Conservation (phyloP, 176 grass and related monocot species). For the Avena eriantha region DNA sequence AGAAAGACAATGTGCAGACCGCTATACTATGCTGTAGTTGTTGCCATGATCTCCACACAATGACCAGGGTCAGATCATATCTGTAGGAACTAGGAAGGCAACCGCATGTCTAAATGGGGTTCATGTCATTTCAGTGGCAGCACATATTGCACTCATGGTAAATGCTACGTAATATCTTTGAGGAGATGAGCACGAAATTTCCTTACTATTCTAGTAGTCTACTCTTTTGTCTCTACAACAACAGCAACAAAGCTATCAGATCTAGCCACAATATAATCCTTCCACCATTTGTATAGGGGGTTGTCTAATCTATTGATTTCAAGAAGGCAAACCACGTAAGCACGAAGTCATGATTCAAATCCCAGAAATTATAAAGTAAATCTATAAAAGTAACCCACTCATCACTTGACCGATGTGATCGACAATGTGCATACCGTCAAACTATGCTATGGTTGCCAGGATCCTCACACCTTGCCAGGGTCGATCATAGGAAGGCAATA, state of each 20-base stretch:
- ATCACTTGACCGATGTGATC: not conserved
- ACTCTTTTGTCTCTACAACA: not conserved
- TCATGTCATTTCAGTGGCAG: not conserved
- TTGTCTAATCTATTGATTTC: not conserved
- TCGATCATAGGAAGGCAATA: not conserved
- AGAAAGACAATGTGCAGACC: not conserved
- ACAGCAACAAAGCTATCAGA: not conserved
- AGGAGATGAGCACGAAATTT: slow-evolving; percentile 8
- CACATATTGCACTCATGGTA: not conserved
- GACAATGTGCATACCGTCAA: not conserved
- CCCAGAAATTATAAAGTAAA: not conserved
- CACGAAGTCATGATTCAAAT: not conserved
- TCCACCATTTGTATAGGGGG: not conserved
- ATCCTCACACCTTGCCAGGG: not conserved
- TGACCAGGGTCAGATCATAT: not conserved
- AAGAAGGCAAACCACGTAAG: not conserved
- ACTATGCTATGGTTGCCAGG: slow-evolving; percentile 4
- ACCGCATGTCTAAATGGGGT: not conserved
- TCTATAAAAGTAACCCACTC: not conserved
- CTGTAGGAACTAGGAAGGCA: not conserved
- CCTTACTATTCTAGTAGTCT: not conserved
- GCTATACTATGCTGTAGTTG: not conserved
- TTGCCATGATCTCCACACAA: not conserved
- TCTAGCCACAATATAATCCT: not conserved
- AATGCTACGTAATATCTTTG: not conserved